Evolutionary conservation across 2,329 filamentous ascomycete species (phyloP), one percentile per base, ranked within the genome.

Genomic region (Lachnellula willkommii): DNA sequence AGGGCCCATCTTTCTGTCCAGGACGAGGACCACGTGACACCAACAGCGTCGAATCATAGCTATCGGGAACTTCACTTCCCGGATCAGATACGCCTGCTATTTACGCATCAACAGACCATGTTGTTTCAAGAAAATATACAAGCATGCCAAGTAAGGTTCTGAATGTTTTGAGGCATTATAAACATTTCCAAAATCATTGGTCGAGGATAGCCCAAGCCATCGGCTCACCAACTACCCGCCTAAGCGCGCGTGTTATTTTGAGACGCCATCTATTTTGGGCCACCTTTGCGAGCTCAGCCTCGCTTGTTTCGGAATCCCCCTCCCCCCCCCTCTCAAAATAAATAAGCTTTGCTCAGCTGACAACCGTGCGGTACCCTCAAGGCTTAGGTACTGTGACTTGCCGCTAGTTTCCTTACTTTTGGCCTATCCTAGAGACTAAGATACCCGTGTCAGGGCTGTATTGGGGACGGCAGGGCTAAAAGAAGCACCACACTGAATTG

Each of bases 191-290:
- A 42, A 54, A 49, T 54, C 52, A 58, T 58, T 58, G 55, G 55
- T 14, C 43, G 20, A 36, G 35, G 22, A 40, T 5, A 11, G 35
- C n/a, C 24, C 1, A 22, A 12, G 28, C 43, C 55, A 48, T 49
- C 52, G 47, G 52, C 49, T 49, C 47, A 22, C 28, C 43, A 45
- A 40, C 47, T n/a, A 35, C 26, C 47, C 26, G 42, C 42, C n/a
- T 54, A 58, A 54, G 50, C 56, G 56, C 56, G 56, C 56, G 50
- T 58, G 52, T 53, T 58, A 28, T 46, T 52, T 56, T 53, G 20
- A 46, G 42, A 17, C 28, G 14, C 28, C 20, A 22, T 47, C 56
- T 53, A 58, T 58, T 55, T 53, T n/a, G 6, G 40, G 20, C 48
- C 3, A 50, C n/a, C 6, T 15, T 40, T 15, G 9, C 5, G 17